Percentiles rank a stretch among this genome's conserved stretches.
Conservation (phyloP, 2,329 filamentous ascomycete species). For the Aspergillus sp. region DNA sequence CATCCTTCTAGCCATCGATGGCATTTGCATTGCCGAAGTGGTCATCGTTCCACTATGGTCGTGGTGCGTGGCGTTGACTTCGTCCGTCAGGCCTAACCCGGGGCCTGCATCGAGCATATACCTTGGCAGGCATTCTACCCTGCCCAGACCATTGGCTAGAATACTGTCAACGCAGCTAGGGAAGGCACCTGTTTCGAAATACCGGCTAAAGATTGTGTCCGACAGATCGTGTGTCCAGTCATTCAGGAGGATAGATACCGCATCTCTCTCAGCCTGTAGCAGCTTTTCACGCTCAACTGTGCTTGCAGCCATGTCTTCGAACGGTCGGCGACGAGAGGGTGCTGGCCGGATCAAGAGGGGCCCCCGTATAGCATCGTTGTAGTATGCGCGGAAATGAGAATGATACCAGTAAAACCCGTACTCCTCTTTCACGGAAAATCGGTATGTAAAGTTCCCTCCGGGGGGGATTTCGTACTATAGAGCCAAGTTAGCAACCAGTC, state of each 20-base stretch:
- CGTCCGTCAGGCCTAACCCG: not conserved
- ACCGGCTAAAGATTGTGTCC: not conserved
- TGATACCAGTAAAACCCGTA: slow-evolving; percentile 1
- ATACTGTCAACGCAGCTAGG: not conserved
- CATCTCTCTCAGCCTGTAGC: not conserved
- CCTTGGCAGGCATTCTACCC: not conserved
- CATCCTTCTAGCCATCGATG: not conserved
- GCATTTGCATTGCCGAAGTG: not conserved
- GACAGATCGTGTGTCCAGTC: not conserved
- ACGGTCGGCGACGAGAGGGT: not conserved
- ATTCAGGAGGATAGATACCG: not conserved
- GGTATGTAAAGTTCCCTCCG: not conserved
- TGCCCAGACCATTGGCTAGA: not conserved
- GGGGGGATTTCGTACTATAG: not conserved
- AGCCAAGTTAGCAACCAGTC: not conserved
- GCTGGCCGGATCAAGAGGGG: not conserved
- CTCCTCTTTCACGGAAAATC: not conserved
- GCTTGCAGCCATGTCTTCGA: not conserved
- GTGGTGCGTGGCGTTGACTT: not conserved
- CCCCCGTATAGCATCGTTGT: not conserved
- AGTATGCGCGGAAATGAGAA: not conserved
- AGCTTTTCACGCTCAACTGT: not conserved
- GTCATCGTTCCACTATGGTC: not conserved
- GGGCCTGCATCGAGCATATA: not conserved
- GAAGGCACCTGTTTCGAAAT: not conserved